phyloP scores from a whole-genome alignment of 164 flowering plant genomes.

The Macadamia integrifolia region DNA sequence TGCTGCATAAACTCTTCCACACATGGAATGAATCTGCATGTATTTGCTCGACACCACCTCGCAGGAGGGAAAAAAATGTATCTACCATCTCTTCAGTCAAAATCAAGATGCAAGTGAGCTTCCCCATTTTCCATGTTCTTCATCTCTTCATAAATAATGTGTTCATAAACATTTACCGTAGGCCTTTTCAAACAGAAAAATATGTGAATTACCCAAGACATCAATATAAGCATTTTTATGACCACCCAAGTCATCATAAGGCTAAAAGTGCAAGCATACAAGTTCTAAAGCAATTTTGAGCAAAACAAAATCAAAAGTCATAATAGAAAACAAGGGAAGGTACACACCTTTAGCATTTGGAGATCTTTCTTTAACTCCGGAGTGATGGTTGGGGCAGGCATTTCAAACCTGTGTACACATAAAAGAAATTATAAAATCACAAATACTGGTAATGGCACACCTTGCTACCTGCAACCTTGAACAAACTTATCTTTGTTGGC shows the following conservation, averaged over 20 bases:
- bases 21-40: no score
- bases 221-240: not conserved
- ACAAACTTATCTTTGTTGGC: no score
- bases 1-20: no score
- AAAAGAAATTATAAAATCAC: no score
- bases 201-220: not conserved
- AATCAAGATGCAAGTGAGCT: not conserved
- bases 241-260: not conserved
- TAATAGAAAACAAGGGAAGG: not conserved
- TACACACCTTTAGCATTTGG: slow-evolving; percentile 66
- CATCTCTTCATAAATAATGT: not conserved
- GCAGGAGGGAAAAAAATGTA: no score
- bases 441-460: no score
- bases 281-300: not conserved
- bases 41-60: no score
- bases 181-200: not conserved
- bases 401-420: slow-evolving; percentile 62
- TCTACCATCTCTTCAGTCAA: not conserved
- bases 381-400: slow-evolving; percentile 83
- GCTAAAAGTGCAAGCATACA: not conserved
- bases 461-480: no score
- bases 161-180: not conserved
- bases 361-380: slow-evolving; percentile 83
- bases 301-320: not conserved
- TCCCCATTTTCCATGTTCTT: not conserved